These are phyloP conservation scores for Leptosphaerulina australis DNA, from an alignment of 2,329 filamentous ascomycete species.

Conservation along the genomic window DNA sequence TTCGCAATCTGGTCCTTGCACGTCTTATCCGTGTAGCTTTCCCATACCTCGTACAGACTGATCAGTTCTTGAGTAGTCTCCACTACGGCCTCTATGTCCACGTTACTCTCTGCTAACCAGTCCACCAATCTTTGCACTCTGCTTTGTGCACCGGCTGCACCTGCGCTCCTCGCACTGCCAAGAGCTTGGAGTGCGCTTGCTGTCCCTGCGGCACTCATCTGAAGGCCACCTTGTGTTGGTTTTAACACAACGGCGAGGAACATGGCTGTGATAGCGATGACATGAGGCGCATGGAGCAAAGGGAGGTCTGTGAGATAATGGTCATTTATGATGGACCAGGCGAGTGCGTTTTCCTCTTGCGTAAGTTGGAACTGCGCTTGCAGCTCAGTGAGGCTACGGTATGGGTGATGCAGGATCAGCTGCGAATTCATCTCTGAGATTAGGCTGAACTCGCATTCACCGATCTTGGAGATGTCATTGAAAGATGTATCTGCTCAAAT, in stretches of 20 bases:
- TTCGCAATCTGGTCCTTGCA: constrained; percentile 68
- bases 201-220: constrained; percentile 51
- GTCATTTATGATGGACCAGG: constrained; percentile 87
- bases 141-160: constrained; percentile 48
- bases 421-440: constrained; percentile 92
- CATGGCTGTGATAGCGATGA: constrained; percentile 85
- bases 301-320: constrained; percentile 92
- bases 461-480: constrained; percentile 78
- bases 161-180: constrained; percentile 40
- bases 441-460: constrained; percentile 91
- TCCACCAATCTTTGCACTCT: constrained; percentile 71
- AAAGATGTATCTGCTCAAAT: constrained; percentile 40
- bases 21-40: constrained; percentile 67
- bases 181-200: constrained; percentile 48
- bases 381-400: constrained; percentile 77
- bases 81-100: constrained; percentile 83
- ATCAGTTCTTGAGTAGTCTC: constrained; percentile 92
- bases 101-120: constrained; percentile 84
- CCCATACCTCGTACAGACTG: constrained; percentile 81
- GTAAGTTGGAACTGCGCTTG: constrained; percentile 72
- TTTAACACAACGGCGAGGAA: constrained; percentile 83
- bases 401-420: constrained; percentile 88
- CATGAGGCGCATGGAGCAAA: constrained; percentile 81
- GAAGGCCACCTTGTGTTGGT: constrained; percentile 62
- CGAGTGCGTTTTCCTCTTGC: constrained; percentile 78